phyloP scores from a whole-genome alignment of 495 filamentous ascomycete species.

The Hamigera avellanea region DNA sequence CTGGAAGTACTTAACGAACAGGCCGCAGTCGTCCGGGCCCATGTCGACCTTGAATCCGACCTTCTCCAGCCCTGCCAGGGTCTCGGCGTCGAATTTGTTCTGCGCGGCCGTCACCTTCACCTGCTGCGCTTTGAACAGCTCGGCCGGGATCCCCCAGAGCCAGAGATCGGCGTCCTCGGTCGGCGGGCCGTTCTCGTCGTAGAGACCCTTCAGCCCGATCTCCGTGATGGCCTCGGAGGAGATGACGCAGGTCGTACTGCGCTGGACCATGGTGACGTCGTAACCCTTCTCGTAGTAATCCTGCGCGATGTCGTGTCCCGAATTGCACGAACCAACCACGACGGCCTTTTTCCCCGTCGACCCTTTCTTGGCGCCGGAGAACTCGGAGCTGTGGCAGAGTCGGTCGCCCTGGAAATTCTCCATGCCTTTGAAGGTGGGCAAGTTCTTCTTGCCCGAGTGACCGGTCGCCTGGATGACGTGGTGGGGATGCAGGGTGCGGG shows the following conservation, averaged over 20 bases:
- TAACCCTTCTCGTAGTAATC: constrained; percentile 73
- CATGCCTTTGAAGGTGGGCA: constrained; percentile 51
- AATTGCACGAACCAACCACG: constrained; percentile 73
- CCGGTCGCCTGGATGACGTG: constrained; percentile 66
- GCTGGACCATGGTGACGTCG: constrained; percentile 76
- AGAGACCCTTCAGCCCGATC: constrained; percentile 45
- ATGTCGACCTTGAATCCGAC: constrained; percentile 61
- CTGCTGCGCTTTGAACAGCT: constrained; percentile 48
- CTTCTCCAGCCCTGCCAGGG: constrained; percentile 45
- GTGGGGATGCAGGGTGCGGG: constrained; percentile 48
- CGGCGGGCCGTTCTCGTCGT: constrained; percentile 44
- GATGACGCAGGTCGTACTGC: constrained; percentile 62
- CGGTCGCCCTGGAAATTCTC: constrained; percentile 40
- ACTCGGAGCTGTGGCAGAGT: constrained; percentile 62
- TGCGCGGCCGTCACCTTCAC: constrained; percentile 36
- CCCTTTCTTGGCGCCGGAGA: constrained; percentile 41
- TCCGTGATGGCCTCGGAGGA: constrained; percentile 41
- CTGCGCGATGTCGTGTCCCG: constrained; percentile 72
- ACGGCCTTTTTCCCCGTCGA: constrained; percentile 53
- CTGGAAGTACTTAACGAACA: constrained; percentile 66
- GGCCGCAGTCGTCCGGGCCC: constrained; percentile 52
- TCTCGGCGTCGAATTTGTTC: constrained; percentile 34
- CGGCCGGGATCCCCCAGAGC: constrained; percentile 40
- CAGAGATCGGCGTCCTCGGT: constrained; percentile 54
- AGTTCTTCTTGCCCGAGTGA: constrained; percentile 56